Conservation (phyloP, 768 basidiomycete species). For the Xerocomus spinulosus region DNA sequence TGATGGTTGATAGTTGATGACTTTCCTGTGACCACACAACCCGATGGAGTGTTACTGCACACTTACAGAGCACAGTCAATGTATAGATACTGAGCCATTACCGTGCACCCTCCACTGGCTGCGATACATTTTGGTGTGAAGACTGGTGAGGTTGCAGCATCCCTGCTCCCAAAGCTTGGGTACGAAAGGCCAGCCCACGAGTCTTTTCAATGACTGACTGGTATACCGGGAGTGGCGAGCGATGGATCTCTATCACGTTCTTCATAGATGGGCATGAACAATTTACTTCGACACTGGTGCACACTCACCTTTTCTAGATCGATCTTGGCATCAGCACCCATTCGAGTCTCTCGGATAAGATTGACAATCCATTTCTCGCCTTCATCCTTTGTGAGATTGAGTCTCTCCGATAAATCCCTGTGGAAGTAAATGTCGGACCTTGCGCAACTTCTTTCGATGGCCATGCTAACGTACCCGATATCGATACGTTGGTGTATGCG, state of each 20-base stretch:
- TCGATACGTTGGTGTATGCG: slow-evolving; percentile 93
- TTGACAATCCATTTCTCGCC: slow-evolving; percentile 99
- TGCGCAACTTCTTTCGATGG: neutral
- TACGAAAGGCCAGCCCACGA: slow-evolving; percentile 84
- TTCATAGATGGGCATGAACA: slow-evolving; percentile 31
- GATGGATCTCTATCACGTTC: slow-evolving; percentile 96
- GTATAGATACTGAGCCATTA: slow-evolving; percentile 8
- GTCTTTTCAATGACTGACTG: slow-evolving; percentile 96
- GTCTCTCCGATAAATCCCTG: slow-evolving; percentile 87
- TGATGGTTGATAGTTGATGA: no score
- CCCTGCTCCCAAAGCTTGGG: slow-evolving; percentile 84
- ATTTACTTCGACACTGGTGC: neutral
- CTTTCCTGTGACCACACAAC: no score
- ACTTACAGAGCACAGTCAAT: slow-evolving; percentile 4
- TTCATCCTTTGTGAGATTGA: slow-evolving; percentile 91
- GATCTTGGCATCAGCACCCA: slow-evolving; percentile 96
- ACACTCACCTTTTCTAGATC: slow-evolving; percentile 81
- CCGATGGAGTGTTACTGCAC: no score
- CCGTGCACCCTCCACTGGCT: slow-evolving; percentile 28
- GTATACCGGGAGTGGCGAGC: slow-evolving; percentile 84
- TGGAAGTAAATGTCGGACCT: slow-evolving; percentile 1
- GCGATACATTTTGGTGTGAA: slow-evolving; percentile 28
- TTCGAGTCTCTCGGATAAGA: slow-evolving; percentile 93
- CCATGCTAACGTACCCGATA: slow-evolving; percentile 54
- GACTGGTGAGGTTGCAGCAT: slow-evolving; percentile 41